These are phyloP conservation scores for Coemansia sp. DNA, from an alignment of 371 early-diverging fungal genomes.

Conservation along the genomic window DNA sequence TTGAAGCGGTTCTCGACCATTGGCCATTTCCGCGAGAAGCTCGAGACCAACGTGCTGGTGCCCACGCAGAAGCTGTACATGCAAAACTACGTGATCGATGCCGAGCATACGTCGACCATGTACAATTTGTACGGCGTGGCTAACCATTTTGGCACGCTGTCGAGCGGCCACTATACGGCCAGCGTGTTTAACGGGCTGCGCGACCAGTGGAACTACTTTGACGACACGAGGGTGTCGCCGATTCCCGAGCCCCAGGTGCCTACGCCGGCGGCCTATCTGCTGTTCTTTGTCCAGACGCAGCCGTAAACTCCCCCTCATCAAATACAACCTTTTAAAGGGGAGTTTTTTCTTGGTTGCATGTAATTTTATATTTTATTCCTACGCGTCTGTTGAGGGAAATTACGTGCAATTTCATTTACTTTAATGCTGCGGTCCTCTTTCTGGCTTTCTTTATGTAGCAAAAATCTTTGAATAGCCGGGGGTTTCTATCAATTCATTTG, in stretches of 20 bases:
- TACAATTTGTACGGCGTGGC: constrained; percentile 94
- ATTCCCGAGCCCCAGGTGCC: constrained; percentile 65
- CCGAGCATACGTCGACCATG: constrained; percentile 21
- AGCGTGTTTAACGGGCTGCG: constrained; percentile 76
- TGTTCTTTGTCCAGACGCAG: constrained; percentile 59
- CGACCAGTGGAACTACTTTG: constrained; percentile 89
- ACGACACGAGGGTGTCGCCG: constrained; percentile 81
- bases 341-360: too few relatives aligned
- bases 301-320: too few relatives aligned
- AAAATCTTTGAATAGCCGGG: too few relatives aligned
- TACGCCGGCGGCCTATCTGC: constrained; percentile 61
- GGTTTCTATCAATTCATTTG: too few relatives aligned
- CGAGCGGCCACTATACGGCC: constrained; percentile 95
- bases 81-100: constrained; percentile 41
- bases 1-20: constrained; percentile 91
- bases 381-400: too few relatives aligned
- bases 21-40: constrained; percentile 90
- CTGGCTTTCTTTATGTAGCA: too few relatives aligned
- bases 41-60: constrained; percentile 84
- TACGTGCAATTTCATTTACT: too few relatives aligned
- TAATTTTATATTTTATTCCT: too few relatives aligned
- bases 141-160: constrained; percentile 91
- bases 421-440: too few relatives aligned
- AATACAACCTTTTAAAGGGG: too few relatives aligned
- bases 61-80: constrained; percentile 65